Conservation (phyloP, 1,139 yeast genomes). For the Geotrichum australiense region DNA sequence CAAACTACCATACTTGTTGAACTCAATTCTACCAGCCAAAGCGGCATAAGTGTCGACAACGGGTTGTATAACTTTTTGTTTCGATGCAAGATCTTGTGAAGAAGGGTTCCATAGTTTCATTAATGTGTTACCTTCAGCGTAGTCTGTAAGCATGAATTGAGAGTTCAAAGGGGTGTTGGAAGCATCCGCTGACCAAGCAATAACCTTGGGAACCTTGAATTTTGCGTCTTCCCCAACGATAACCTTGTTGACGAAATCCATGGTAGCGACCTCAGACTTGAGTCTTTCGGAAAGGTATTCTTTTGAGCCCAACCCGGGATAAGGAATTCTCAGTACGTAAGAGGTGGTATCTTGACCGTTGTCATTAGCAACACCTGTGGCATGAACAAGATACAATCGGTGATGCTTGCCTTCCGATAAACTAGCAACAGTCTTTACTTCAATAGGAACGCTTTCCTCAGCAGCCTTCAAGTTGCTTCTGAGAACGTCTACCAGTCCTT, state of each 20-base stretch:
- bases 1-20: constrained; percentile 73
- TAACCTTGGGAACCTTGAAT: constrained; percentile 55
- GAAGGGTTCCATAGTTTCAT: constrained; percentile 92
- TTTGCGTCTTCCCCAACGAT: constrained; percentile 28
- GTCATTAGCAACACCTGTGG: constrained; percentile 13
- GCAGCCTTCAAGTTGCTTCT: constrained; percentile 27
- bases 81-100: constrained; percentile 43
- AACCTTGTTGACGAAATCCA: constrained; percentile 61
- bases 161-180: constrained; percentile 51
- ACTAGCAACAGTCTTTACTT: constrained; percentile 67
- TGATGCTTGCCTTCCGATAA: constrained; percentile 94
- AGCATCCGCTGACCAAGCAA: constrained; percentile 60
- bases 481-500: constrained; percentile 49
- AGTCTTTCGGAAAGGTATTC: constrained; percentile 59
- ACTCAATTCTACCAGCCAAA: constrained; percentile 36
- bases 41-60: constrained; percentile 32
- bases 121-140: constrained; percentile 65
- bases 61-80: constrained; percentile 34
- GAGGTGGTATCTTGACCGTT: constrained; percentile 18
- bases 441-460: constrained; percentile 32
- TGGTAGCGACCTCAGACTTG: constrained; percentile 87
- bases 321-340: constrained; percentile 78
- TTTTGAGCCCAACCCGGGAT: constrained; percentile 49
- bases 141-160: constrained; percentile 78
- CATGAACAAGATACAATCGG: constrained; percentile 59